Base-by-base conservation (phyloP, 1,284 basidiomycete species). In the Naganishia albida region DNA sequence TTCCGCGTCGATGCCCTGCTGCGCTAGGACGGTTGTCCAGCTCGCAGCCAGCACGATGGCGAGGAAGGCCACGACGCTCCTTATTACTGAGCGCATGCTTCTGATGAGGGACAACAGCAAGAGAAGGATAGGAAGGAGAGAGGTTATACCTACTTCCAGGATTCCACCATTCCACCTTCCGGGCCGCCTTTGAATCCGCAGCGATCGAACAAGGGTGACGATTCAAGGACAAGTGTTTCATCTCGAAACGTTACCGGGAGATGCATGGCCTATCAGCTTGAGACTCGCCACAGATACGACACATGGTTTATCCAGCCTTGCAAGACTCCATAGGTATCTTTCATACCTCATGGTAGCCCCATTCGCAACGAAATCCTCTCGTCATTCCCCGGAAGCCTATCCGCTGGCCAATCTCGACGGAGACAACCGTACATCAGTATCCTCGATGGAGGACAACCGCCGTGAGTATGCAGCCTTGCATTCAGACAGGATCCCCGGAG, bases 191-290 rank as follows among this genome's bases (percentile, higher is more conserved):
- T 44, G 54, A 2, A 16, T 56, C 54, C 54, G 54, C 53, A 18
- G 26, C 15, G 10, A n/a, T 44, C 18, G 23, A 43, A 15, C 39
- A 23, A 16, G 40, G 1, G 25, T 43, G 42, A 43, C 34, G 34
- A 34, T 34, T 34, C 34, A 34, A 34, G 34, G 34, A 34, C 34
- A 10, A 34, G 46, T 44, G 54, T 56, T 56, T 56, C 54, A 56
- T 20, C 54, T 56, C 42, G 54, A 56, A 56, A 56, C 54, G 34
- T 10, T 34, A 10, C 34, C 6, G 10, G 34, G 10, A 34, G 34
- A 6, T 34, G n/a, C n/a, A n/a, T n/a, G 34, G 34, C 6, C 10
- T 34, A 34, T 34, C 34, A 34, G 34, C 34, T 34, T 10, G 34
- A 34, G 6, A 6, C 34, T 34, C 4, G 4, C 4, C 34, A 10